Base-by-base conservation (phyloP, 129 eudicot species). In the Pittosporum tobira region DNA sequence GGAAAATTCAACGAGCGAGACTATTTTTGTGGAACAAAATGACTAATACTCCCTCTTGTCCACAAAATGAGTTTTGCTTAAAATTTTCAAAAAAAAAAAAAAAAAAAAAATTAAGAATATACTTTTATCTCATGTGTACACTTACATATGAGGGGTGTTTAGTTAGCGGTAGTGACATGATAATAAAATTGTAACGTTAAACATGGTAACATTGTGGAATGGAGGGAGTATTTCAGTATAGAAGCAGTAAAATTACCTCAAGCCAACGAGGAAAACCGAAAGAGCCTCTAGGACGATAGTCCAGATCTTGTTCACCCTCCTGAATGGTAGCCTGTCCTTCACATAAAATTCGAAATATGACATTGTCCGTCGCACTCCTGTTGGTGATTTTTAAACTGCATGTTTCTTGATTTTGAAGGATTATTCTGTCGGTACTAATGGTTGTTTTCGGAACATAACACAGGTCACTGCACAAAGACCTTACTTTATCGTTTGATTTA, bases 251-350 rank as follows among this genome's bases (percentile, higher is more conserved):
- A 46, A 11, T 23, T 87, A 91, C 99, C 99, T 91, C 87, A 25
- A 91, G 90, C 99, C 99, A 91, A 62, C 85, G 72, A 3, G 99
- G 99, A 68, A 91, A 81, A 44, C 99, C 96, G n/a, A 75, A 79
- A 34, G 91, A 79, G 22, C 79, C 94, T 75, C 82, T 81, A 6
- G 81, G 74, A 43, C 77, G 75, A 58, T 71, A 81, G 11, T 83
- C 88, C 6, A 73, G 37, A 19, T 84, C 53, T 64, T 76, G 76
- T 49, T 79, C 82, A 37, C 73, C 79, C 16, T 75, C 90, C 52
- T 73, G 71, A 59, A 78, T 28, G 23, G 79, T 73, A 56, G 85
- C 61, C 42, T 78, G 87, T 25, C 90, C 98, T 71, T 75, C 81
- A 52, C 98, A 86, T 48, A 76, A 6, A 45, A 91, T 80, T n/a